These are phyloP conservation scores for Triticum timopheevii DNA, from an alignment of 176 grass and related monocot species.

Conservation along the genomic window DNA sequence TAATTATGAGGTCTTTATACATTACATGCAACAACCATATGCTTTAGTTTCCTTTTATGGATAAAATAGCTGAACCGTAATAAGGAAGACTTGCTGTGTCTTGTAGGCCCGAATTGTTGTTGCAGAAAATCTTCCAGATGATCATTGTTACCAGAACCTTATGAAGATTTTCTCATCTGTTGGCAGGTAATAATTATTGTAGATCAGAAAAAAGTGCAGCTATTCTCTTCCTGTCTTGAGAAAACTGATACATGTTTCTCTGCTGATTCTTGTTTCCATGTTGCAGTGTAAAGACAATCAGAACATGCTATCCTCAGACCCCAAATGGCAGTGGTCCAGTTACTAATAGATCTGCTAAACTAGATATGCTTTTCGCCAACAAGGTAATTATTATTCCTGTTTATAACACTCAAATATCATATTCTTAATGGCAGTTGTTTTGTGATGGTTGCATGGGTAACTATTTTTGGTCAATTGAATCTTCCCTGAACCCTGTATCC, in stretches of 20 bases:
- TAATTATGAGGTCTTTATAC: constrained; percentile 27
- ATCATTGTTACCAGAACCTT: constrained; percentile 98
- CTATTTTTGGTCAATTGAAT: neutral
- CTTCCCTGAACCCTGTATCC: neutral
- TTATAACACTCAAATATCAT: neutral
- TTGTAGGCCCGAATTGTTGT: constrained; percentile 92
- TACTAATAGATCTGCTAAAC: constrained; percentile 87
- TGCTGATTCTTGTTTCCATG: constrained; percentile 22
- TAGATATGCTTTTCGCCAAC: constrained; percentile 99
- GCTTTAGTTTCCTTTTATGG: neutral
- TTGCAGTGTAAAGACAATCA: constrained; percentile 92
- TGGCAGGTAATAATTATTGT: constrained; percentile 68
- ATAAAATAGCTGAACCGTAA: constrained; percentile 2
- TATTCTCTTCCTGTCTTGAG: neutral
- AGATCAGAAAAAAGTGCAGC: neutral
- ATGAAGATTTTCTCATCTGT: constrained; percentile 95
- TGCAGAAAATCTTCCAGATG: constrained; percentile 96
- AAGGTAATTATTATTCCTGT: constrained; percentile 53
- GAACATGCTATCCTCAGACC: constrained; percentile 94
- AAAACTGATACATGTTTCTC: constrained; percentile 19
- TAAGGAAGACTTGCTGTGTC: constrained; percentile 4
- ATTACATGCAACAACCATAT: constrained; percentile 1
- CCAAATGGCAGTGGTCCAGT: constrained; percentile 78
- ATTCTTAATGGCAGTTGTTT: neutral
- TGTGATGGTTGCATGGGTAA: neutral